phyloP scores from a whole-genome alignment of 192 early-diverging fungal species.

The Backusella westeae region DNA sequence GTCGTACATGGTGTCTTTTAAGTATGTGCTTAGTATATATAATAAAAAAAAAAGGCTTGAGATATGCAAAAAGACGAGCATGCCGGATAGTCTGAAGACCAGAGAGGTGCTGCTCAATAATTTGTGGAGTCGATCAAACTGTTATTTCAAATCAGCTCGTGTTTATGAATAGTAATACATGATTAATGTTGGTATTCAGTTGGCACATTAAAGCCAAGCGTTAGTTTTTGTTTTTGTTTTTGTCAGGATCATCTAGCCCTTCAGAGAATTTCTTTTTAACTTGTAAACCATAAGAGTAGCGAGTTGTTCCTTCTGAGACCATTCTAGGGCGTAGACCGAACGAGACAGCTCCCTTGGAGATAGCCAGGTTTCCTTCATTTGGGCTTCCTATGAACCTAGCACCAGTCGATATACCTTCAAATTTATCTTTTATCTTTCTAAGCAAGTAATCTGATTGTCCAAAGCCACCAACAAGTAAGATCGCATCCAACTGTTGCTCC shows the following conservation, averaged over 20 bases:
- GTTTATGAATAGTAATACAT: too few relatives aligned
- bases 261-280: constrained; percentile 35
- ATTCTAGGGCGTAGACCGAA: constrained; percentile 45
- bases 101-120: too few relatives aligned
- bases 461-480: constrained; percentile 55
- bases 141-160: too few relatives aligned
- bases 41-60: too few relatives aligned
- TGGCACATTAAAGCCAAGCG: too few relatives aligned
- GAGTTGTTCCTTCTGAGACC: constrained; percentile 43
- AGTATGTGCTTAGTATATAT: too few relatives aligned
- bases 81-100: too few relatives aligned
- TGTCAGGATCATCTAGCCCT: neutral
- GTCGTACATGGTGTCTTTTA: too few relatives aligned
- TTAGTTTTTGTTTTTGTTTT: too few relatives aligned
- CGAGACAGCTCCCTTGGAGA: constrained; percentile 51
- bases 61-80: too few relatives aligned
- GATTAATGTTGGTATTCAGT: too few relatives aligned
- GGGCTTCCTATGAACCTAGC: constrained; percentile 45
- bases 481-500: constrained; percentile 35
- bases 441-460: constrained; percentile 51
- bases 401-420: constrained; percentile 27
- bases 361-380: constrained; percentile 42
- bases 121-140: too few relatives aligned
- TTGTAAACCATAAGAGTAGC: constrained; percentile 47
- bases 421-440: constrained; percentile 40